Base-by-base conservation (phyloP, 352 stramenopile genomes). In the Elongisporangium prolatum region DNA sequence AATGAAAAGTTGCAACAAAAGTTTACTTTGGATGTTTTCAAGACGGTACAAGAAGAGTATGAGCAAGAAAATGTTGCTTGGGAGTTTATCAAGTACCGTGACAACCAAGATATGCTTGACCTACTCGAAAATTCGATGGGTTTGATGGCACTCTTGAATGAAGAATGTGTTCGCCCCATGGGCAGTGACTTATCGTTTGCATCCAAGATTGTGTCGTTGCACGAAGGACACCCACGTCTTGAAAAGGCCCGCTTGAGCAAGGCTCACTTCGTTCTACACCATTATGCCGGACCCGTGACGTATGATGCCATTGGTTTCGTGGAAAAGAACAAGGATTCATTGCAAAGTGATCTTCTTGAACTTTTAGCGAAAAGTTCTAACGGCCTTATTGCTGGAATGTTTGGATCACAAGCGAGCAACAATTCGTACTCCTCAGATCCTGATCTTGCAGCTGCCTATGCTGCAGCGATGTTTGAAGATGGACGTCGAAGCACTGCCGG, bases 1-100 rank as follows among this genome's bases (percentile, higher is more conserved):
- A 98, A 98, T 63, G 93, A 98, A 63, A 97, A 97, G 64, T 73
- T 98, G 21, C 91, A 98, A 64, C 86, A 97, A 54, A 95, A 95
- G 59, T 96, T 96, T 60, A 95, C 84, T 3, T 60, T 85, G 40
- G 86, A 95, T 50, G 83, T 94, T 6, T 95, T 93, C 66, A 91
- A 91, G 67, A 93, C 79, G 1, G 86, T 95, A 0, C 84, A 95
- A 63, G 81, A 92, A 50, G 86, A 95, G 60, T 95, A 95, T 60
- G 61, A 72, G 25, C 70, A 74, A 60, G 86, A 95, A 51, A 71
- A 78, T 37, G 70, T 95, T 11, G 71, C 70, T 1, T 95, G 86
- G 86, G 73, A 89, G 52, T 92, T 91, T 18, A 71, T 96, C 16
- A 82, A 80, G 58, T 97, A 91, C 63, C 77, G 80, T 47, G 90